phyloP scores from a whole-genome alignment of 257 asterid genomes.

The Henckelia pumila region DNA sequence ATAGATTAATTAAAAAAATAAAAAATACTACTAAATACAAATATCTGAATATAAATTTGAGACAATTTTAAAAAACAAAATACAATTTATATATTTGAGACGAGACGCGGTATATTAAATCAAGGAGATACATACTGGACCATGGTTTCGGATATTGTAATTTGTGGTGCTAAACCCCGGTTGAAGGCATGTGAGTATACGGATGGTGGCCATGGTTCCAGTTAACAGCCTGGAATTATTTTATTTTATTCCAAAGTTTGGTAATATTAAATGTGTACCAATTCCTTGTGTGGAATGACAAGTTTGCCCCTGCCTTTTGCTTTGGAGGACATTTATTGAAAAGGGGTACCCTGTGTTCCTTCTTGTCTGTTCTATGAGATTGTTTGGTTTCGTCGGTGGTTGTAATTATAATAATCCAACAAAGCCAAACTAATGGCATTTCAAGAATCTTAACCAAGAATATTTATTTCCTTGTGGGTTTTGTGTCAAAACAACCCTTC shows the following conservation, averaged over 20 bases:
- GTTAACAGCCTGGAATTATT: slow-evolving; percentile 40
- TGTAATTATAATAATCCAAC: not conserved
- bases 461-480: too few species aligned
- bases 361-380: too few species aligned
- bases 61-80: too few species aligned
- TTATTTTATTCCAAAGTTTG: slow-evolving; percentile 14
- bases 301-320: slow-evolving; percentile 20
- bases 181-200: slow-evolving; percentile 28
- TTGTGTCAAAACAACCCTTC: too few species aligned
- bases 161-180: not conserved
- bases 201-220: slow-evolving; percentile 25
- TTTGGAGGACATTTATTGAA: not conserved
- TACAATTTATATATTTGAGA: too few species aligned
- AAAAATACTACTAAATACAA: too few species aligned
- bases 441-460: too few species aligned
- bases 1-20: too few species aligned
- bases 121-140: not conserved
- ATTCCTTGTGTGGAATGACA: slow-evolving; percentile 22
- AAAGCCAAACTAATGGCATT: too few species aligned
- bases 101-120: too few species aligned
- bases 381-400: not conserved
- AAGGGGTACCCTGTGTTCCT: not conserved
- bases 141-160: slow-evolving; percentile 22
- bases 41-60: too few species aligned
- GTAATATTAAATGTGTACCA: slow-evolving; percentile 23